phyloP scores from a whole-genome alignment of 2,329 filamentous ascomycete genomes.

The Grosmannia penicillata region DNA sequence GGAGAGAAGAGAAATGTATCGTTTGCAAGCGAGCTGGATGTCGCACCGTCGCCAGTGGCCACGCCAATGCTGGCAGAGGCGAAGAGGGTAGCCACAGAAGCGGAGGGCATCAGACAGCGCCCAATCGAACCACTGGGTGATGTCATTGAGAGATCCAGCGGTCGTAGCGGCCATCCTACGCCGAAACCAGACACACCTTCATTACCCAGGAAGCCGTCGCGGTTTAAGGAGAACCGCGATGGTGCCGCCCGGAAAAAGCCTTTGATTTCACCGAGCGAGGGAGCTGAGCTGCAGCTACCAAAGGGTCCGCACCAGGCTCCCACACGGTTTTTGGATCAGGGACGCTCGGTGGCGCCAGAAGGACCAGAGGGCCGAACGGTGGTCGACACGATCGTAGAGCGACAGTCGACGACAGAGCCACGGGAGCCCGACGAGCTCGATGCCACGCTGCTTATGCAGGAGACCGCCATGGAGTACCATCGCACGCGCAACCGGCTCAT shows the following conservation, averaged over 20 bases:
- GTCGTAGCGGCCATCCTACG: not conserved
- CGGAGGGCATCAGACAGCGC: not conserved
- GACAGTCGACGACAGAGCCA: slow-evolving; percentile 21
- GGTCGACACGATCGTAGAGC: slow-evolving; percentile 44
- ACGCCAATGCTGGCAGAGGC: slow-evolving; percentile 3
- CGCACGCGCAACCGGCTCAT: slow-evolving; percentile 71
- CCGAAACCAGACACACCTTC: not conserved
- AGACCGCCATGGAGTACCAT: slow-evolving; percentile 74
- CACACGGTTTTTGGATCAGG: slow-evolving; percentile 22
- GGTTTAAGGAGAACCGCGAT: slow-evolving; percentile 32
- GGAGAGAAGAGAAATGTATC: slow-evolving; percentile 54
- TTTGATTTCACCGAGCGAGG: no score
- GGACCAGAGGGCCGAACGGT: slow-evolving; percentile 41
- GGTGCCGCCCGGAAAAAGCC: no score
- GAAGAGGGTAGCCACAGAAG: not conserved
- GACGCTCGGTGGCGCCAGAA: slow-evolving; percentile 15
- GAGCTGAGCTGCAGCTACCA: slow-evolving; percentile 13
- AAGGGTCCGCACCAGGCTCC: slow-evolving; percentile 30
- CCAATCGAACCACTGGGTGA: slow-evolving; percentile 12
- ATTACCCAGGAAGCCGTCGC: slow-evolving; percentile 28
- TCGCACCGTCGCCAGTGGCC: slow-evolving; percentile 29
- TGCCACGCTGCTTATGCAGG: slow-evolving; percentile 54
- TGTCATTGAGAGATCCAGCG: slow-evolving; percentile 15
- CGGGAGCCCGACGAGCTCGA: slow-evolving; percentile 52
- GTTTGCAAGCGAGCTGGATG: slow-evolving; percentile 63